phyloP scores from a whole-genome alignment of 768 basidiomycete genomes.

The Leccinum subtestaceum region DNA sequence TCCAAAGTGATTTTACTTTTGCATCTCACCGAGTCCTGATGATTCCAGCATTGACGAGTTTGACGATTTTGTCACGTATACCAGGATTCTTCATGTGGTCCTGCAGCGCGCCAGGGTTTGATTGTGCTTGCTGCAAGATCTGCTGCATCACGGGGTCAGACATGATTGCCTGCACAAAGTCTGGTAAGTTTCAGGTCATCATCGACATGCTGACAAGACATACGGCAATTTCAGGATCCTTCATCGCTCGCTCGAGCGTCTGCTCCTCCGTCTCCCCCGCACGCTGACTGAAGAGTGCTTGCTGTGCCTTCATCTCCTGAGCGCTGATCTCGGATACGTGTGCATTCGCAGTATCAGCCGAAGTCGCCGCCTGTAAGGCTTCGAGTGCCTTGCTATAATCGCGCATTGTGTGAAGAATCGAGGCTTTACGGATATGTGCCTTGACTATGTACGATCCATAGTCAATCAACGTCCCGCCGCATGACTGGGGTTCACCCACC shows the following conservation, averaged over 20 bases:
- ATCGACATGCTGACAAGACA: conserved; percentile 28
- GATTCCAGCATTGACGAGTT: conserved; percentile 89
- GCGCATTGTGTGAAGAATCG: conserved; percentile 85
- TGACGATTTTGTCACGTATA: conserved; percentile 79
- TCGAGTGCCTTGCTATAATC: conserved; percentile 87
- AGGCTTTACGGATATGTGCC: conserved; percentile 91
- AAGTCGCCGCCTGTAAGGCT: conserved; percentile 72
- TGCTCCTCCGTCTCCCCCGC: conserved; percentile 88
- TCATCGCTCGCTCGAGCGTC: conserved; percentile 90
- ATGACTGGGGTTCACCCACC: conserved; percentile 41
- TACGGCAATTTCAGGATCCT: conserved; percentile 94
- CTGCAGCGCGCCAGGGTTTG: conserved; percentile 82
- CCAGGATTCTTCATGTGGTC: conserved; percentile 95
- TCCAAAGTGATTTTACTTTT: conserved; percentile 9
- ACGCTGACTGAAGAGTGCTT: conserved; percentile 75
- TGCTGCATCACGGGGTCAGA: conserved; percentile 89
- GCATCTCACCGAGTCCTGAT: conserved; percentile 73
- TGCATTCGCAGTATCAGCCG: conserved; percentile 77
- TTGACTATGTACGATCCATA: conserved; percentile 50
- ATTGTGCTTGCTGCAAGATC: conserved; percentile 92
- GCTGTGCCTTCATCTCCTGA: conserved; percentile 77
- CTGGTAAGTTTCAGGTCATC: conserved; percentile 5
- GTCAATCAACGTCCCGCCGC: background rate
- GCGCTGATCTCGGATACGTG: conserved; percentile 81
- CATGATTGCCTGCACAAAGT: conserved; percentile 68